phyloP scores from a whole-genome alignment of 2,329 filamentous ascomycete genomes.

The Phyllosticta paracitricarpa region DNA sequence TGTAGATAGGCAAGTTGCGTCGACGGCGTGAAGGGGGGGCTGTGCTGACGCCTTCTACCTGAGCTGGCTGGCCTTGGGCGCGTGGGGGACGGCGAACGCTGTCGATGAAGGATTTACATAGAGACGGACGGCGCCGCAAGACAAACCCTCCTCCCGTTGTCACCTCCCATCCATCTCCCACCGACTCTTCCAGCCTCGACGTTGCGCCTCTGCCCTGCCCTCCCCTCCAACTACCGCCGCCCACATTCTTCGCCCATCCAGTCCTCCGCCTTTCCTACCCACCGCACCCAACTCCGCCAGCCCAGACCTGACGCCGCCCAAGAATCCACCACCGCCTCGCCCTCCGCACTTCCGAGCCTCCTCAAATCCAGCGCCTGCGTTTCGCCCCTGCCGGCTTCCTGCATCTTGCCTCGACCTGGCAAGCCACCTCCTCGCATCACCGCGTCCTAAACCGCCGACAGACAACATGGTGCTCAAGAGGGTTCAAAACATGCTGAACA shows the following conservation, averaged over 20 bases:
- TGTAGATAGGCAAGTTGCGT: not conserved
- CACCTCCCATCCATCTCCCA: not conserved
- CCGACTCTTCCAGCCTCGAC: not conserved
- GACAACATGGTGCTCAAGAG: constrained; percentile 29
- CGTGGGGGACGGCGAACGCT: not conserved
- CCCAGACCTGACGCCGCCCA: not conserved
- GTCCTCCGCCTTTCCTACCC: not conserved
- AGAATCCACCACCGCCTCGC: not conserved
- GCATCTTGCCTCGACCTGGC: not conserved
- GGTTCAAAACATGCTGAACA: constrained; percentile 20
- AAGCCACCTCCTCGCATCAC: not conserved
- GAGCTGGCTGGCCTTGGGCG: not conserved
- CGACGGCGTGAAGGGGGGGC: not conserved
- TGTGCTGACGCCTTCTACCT: not conserved
- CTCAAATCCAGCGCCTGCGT: not conserved
- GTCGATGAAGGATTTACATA: not conserved
- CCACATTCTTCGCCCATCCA: not conserved
- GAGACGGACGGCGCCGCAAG: not conserved
- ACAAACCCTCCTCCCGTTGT: not conserved
- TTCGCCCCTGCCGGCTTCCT: not conserved
- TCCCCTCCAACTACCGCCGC: not conserved
- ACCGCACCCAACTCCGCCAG: not conserved
- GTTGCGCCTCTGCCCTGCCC: not conserved
- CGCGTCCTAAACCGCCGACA: not conserved
- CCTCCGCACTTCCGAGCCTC: not conserved